Evolutionary conservation across 306 rosid species (phyloP).

Genomic region (Sechiopsis laciniata): DNA sequence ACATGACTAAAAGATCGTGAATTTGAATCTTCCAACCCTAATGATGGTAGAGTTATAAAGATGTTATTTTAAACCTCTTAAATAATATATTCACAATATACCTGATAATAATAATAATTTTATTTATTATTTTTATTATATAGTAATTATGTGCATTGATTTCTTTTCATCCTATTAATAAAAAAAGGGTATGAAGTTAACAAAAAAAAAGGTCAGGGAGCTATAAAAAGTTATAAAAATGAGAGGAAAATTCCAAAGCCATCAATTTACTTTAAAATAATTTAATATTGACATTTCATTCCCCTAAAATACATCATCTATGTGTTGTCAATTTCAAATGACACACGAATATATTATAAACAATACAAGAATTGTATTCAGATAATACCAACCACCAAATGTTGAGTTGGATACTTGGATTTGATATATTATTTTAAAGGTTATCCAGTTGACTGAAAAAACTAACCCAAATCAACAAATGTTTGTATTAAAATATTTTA

Average conservation of each 20-base stretch:
- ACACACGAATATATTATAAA: background rate
- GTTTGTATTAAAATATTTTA: too few relatives aligned
- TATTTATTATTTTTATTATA: too few relatives aligned
- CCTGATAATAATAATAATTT: too few relatives aligned
- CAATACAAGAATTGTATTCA: background rate
- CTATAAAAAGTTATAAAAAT: background rate
- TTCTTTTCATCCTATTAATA: background rate
- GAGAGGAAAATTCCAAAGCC: background rate
- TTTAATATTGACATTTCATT: slow-evolving; percentile 11
- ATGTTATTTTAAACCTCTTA: too few relatives aligned
- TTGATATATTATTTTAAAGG: too few relatives aligned
- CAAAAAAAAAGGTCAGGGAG: background rate
- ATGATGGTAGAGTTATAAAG: too few relatives aligned
- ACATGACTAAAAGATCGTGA: too few relatives aligned
- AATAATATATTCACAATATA: too few relatives aligned
- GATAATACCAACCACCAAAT: background rate
- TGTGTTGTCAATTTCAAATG: background rate
- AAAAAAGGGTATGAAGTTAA: too few relatives aligned
- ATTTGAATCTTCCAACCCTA: too few relatives aligned
- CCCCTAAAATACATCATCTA: background rate
- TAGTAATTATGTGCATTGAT: background rate
- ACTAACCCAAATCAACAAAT: too few relatives aligned
- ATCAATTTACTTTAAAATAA: background rate
- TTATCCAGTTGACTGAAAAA: too few relatives aligned
- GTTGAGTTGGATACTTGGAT: background rate